A percentile compares a stretch with the other conserved stretches of the same genome.
Evolutionary conservation across 1,284 basidiomycete species (phyloP).

Genomic region (Cutaneotrichosporon sp.): DNA sequence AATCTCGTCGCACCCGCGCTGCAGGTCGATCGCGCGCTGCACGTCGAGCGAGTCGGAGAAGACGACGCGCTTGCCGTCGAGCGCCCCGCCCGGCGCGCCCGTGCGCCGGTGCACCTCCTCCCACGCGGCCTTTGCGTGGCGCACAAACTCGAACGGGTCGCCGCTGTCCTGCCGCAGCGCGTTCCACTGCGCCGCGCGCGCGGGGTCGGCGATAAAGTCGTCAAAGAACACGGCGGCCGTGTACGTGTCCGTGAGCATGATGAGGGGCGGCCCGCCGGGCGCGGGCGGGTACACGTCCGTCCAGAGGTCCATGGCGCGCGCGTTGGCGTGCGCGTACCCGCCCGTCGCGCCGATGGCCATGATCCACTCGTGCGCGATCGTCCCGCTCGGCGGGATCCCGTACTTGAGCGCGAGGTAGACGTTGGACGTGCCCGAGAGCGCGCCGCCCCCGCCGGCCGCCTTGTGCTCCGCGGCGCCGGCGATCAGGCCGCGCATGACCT

Average conservation of each 20-base stretch:
- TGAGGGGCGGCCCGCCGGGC: slow-evolving; percentile 58
- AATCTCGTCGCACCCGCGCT: slow-evolving; percentile 69
- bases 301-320: slow-evolving; percentile 77
- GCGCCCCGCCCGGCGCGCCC: slow-evolving; percentile 60
- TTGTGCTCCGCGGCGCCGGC: slow-evolving; percentile 63
- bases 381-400: slow-evolving; percentile 69
- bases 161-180: slow-evolving; percentile 91
- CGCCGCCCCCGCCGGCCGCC: slow-evolving; percentile 56
- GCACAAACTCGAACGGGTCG: slow-evolving; percentile 75
- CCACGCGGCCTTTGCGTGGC: slow-evolving; percentile 68
- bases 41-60: slow-evolving; percentile 79
- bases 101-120: slow-evolving; percentile 32
- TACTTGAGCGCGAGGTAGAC: slow-evolving; percentile 79
- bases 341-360: slow-evolving; percentile 86
- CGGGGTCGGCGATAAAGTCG: slow-evolving; percentile 66
- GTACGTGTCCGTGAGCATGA: slow-evolving; percentile 91
- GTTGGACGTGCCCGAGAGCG: slow-evolving; percentile 83
- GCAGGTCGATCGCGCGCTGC: slow-evolving; percentile 68
- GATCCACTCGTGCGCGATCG: slow-evolving; percentile 94
- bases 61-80: slow-evolving; percentile 67
- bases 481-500: slow-evolving; percentile 71
- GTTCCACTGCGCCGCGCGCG: slow-evolving; percentile 68
- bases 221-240: slow-evolving; percentile 79
- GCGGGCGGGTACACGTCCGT: slow-evolving; percentile 68
- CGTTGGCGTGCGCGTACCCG: slow-evolving; percentile 77